Evolutionary conservation across 345 rosid genomes (phyloP), one percentile per base, ranked within the genome.

Genomic region (Melaleuca alternifolia): DNA sequence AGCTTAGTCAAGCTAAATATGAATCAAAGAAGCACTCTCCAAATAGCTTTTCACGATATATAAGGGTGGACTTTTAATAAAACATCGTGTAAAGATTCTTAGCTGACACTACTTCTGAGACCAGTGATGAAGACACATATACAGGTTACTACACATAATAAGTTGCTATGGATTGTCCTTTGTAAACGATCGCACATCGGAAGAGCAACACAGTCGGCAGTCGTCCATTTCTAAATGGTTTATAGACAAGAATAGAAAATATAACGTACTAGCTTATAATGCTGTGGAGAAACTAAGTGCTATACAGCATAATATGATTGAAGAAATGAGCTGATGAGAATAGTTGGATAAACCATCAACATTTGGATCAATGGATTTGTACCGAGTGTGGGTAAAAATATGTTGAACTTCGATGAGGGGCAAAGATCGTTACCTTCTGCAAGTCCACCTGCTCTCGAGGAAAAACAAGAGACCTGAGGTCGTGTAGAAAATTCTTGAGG

Each of bases 401-500:
- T 8, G 77, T 65, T 18, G 24, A 65, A 65, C 77, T 65, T 13
- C 15, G 1, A 5, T 8, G 41, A 50, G 46, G 6, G 18, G 48
- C 37, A 20, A 75, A 57, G 28, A 41, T 53, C 5, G 54, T 50
- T 85, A 94, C 99, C 97, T 85, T 86, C 10, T 89, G 87, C 85
- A 95, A 87, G 84, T 92, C 92, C 20, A 91, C 94, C 90, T 95
- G 96, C 87, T 94, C 88, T 85, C 97, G 91, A 28, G 95, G 97
- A 87, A 93, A 93, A 57, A 86, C 92, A 51, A 97, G 95, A 89
- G 95, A 95, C 91, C 89, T 92, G 89, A 94, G 75, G 54, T 92
- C 88, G 75, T 86, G 89, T 87, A 96, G 59, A 88, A 96, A 97
- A 2, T 93, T 89, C 91, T 93, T 93, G 48, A 96, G 95, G 53